These are phyloP conservation scores for Fagopyrum homotropicum DNA, from an alignment of 148 eudicot genomes.

Conservation along the genomic window DNA sequence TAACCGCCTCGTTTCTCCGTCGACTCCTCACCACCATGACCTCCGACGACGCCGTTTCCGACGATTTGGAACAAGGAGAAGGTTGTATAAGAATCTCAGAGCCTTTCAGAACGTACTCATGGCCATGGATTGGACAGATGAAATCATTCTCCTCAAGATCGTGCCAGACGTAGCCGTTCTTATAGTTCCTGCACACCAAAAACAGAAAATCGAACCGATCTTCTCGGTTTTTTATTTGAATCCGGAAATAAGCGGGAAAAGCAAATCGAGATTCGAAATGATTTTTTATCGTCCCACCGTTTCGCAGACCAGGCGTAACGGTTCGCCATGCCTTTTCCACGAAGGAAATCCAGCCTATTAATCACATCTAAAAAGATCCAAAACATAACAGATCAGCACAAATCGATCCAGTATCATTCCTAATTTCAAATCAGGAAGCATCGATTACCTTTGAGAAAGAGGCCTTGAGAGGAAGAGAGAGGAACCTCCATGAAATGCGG, in stretches of 20 bases:
- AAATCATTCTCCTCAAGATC: slow-evolving; percentile 70
- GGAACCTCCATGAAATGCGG: slow-evolving; percentile 83
- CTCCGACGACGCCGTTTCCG: slow-evolving; percentile 32
- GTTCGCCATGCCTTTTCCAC: slow-evolving; percentile 74
- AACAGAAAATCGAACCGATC: background rate
- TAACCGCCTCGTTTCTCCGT: slow-evolving; percentile 43
- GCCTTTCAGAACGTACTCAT: slow-evolving; percentile 86
- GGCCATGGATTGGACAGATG: slow-evolving; percentile 70
- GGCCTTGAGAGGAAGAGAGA: slow-evolving; percentile 46
- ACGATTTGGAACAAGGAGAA: slow-evolving; percentile 19
- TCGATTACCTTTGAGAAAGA: slow-evolving; percentile 43
- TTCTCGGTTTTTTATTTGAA: background rate
- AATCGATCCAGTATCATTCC: background rate
- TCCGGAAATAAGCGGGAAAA: background rate
- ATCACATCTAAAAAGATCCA: slow-evolving; percentile 47
- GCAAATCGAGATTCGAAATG: background rate
- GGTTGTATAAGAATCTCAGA: slow-evolving; percentile 48
- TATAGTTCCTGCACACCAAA: slow-evolving; percentile 56
- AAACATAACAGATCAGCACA: background rate
- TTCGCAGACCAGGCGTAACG: slow-evolving; percentile 87
- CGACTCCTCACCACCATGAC: slow-evolving; percentile 16
- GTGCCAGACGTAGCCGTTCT: slow-evolving; percentile 85
- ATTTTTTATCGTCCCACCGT: slow-evolving; percentile 21
- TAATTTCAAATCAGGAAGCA: background rate
- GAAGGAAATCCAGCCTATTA: slow-evolving; percentile 58